Percentiles rank a stretch among this genome's conserved stretches.
Evolutionary conservation across 805 yeast species (phyloP).

Genomic region (Debaryomyces tyrocola): DNA sequence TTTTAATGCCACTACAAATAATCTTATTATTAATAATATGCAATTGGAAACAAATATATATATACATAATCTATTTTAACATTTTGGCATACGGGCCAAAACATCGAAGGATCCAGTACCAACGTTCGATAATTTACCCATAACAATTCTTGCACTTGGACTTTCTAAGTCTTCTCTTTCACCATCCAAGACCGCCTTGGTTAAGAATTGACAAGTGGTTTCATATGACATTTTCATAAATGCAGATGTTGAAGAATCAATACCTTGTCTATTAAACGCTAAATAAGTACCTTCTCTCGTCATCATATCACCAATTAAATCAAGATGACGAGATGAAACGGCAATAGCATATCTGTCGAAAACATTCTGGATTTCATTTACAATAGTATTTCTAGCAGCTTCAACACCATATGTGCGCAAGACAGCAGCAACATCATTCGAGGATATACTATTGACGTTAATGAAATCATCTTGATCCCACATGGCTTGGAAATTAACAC

Average conservation of each 20-base stretch:
- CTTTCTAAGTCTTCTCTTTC: slow-evolving; percentile 84
- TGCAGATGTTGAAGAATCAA: slow-evolving; percentile 91
- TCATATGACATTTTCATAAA: slow-evolving; percentile 99
- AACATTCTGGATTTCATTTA: slow-evolving; percentile 91
- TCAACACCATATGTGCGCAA: slow-evolving; percentile 94
- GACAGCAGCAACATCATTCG: slow-evolving; percentile 92
- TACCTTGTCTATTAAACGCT: slow-evolving; percentile 98
- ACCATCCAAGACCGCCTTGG: slow-evolving; percentile 92
- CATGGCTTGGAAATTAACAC: slow-evolving; percentile 96
- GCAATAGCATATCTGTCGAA: slow-evolving; percentile 95
- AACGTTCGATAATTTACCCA: slow-evolving; percentile 86
- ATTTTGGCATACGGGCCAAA: slow-evolving; percentile 47
- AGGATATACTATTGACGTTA: slow-evolving; percentile 82
- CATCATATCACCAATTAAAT: slow-evolving; percentile 97
- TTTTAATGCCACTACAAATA: too few relatives aligned
- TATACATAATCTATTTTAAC: slow-evolving; percentile 1
- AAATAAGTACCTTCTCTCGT: slow-evolving; percentile 96
- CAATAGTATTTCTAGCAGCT: slow-evolving; percentile 97
- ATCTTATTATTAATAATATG: background rate
- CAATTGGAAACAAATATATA: slow-evolving; percentile 1
- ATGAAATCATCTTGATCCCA: slow-evolving; percentile 96
- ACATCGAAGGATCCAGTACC: slow-evolving; percentile 98
- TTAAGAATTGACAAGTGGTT: slow-evolving; percentile 95
- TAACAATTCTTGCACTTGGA: slow-evolving; percentile 90
- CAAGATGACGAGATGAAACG: slow-evolving; percentile 91